Base-by-base conservation (phyloP, 176 grass and related monocot genomes). In the Hordeum marinum region DNA sequence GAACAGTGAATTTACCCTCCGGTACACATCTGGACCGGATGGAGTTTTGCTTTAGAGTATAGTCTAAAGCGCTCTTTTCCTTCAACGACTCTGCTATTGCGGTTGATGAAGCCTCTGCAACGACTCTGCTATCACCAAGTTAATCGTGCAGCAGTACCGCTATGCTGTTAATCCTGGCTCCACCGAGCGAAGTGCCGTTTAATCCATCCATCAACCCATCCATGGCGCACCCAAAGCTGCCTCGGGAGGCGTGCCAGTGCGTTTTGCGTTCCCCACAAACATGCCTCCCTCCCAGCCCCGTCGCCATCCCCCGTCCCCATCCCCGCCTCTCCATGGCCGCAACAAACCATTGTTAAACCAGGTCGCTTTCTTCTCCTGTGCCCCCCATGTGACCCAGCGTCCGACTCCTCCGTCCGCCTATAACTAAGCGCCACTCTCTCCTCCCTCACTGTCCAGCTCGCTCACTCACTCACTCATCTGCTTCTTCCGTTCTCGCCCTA, bases 251-350 rank as follows among this genome's bases (percentile, higher is more conserved):
- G 84, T 32, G 89, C 60, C 87, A 90, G 89, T 90, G 89, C 90
- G 87, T 83, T 91, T 87, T 87, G 82, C 87, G 77, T 94, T 85
- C 74, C 90, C 92, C 87, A 92, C 87, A 87, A 83, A 88, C 92
- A 87, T 88, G 92, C 92, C 59, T 65, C 74, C 90, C 85, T 20
- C 11, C 11, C 42, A 3, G 11, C 11, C 87, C 69, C 50, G 6
- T 52, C 48, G 15, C 48, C 48, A 7, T 52, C 48, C 48, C 48
- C 48, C 48, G 6, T 52, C 48, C 48, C 48, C 8, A 23, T 68
- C 72, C 72, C 62, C 57, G 72, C 72, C 8, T 26, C 70, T 73
- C 71, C 21, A 57, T 57, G 52, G 52, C 52, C 52, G 52, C 52
- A 57, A 9, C 48, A 73, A 34, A 14, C 61, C 81, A 55, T 90